Percentiles rank a stretch among this genome's conserved stretches.
These are phyloP conservation scores for Tetrapisispora nanseiensis DNA, from an alignment of 805 yeast species.

Conservation along the genomic window DNA sequence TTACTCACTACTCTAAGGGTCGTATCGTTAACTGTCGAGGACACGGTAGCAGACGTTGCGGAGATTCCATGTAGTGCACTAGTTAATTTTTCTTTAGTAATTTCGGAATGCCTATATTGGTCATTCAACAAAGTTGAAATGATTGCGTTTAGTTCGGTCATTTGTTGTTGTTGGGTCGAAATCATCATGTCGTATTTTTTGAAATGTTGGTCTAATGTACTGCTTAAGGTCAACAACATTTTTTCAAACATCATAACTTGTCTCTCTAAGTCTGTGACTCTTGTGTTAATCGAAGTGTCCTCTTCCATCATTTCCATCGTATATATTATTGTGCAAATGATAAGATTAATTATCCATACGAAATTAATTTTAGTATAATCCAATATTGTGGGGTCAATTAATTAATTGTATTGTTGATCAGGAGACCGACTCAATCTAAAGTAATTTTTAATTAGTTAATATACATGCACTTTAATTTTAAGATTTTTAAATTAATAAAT, in stretches of 20 bases:
- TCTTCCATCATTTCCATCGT: background rate
- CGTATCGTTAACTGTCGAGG: slow-evolving; percentile 2
- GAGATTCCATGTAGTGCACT: slow-evolving; percentile 18
- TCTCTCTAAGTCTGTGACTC: slow-evolving; percentile 23
- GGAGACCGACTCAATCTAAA: too few relatives aligned
- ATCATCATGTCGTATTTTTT: slow-evolving; percentile 25
- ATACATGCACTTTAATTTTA: too few relatives aligned
- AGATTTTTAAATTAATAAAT: too few relatives aligned
- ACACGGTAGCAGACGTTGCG: slow-evolving; percentile 12
- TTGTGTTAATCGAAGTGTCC: slow-evolving; percentile 1
- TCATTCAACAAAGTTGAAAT: slow-evolving; percentile 21
- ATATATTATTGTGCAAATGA: too few relatives aligned
- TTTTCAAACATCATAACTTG: slow-evolving; percentile 24
- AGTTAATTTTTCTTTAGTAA: slow-evolving; percentile 19
- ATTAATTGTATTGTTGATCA: too few relatives aligned
- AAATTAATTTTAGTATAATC: background rate
- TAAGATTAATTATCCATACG: background rate
- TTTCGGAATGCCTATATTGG: slow-evolving; percentile 23
- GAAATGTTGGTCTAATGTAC: slow-evolving; percentile 25
- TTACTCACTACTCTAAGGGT: background rate
- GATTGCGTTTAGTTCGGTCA: slow-evolving; percentile 20
- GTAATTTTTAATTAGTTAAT: too few relatives aligned
- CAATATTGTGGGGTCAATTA: background rate
- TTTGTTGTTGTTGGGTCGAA: slow-evolving; percentile 26
- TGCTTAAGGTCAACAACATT: slow-evolving; percentile 24